Base-by-base conservation (phyloP, 1,139 yeast species). In the Debaryomyces robertsiae region DNA sequence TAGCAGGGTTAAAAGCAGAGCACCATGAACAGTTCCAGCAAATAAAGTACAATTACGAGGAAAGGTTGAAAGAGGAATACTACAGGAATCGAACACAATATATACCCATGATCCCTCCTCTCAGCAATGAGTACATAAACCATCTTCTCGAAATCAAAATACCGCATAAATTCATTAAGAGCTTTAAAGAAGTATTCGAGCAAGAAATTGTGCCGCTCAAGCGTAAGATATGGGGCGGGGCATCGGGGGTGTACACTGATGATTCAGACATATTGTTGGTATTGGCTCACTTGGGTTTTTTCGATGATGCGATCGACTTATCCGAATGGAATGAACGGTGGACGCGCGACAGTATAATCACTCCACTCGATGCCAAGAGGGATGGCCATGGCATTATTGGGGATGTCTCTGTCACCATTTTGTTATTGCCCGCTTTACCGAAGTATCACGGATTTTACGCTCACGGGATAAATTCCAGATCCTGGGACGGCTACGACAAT, bases 191-290 rank as follows among this genome's bases (percentile, higher is more conserved):
- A n/a, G 48, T 50, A 9, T 42, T 57, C 55, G 58, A 74, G 42
- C 63, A 63, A 22, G 67, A 71, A 28, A 65, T 70, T 11, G 57
- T 57, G 13, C 41, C 49, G 14, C 37, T 49, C 29, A 71, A 77
- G 45, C 67, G 95, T 31, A 77, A 79, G 41, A 55, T 90, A 1
- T 93, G 98, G 98, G 98, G 98, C 2, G 88, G 96, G 0, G 90
- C 84, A 39, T 56, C 68, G 25, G 76, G 75, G 1, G 70, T 93
- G 2, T 93, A 91, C 61, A 87, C 97, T 1, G 98, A 93, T 60
- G 98, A 93, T 61, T 85, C 95, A 1, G 96, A 93, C 58, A 67
- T 91, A 3, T 74, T 93, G 31, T 73, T 87, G 2, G 85, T 83
- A 0, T 65, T 91, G 44, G 76, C 81, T 46, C 98, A 93, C 55